Base-by-base conservation (phyloP, 768 basidiomycete genomes). In the Trametes coccinea region DNA sequence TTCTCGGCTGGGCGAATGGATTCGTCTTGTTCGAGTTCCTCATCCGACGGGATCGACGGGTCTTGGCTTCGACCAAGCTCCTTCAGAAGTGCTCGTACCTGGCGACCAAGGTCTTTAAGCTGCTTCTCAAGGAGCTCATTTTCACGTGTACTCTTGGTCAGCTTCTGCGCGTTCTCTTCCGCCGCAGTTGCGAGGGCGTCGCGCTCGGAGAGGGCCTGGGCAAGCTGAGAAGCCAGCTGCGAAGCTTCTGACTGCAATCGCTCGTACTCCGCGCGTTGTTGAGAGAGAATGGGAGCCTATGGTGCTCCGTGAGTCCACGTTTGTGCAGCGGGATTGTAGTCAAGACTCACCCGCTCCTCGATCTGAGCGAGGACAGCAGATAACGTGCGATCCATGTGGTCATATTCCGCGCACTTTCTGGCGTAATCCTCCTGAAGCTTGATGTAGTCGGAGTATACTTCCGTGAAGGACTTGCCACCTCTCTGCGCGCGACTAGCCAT, bases 361-460 rank as follows among this genome's bases (percentile, higher is more conserved):
- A 98, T 92, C 75, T 98, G 92, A 62, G 87, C 86, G 3, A 96
- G 80, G 22, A 98, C 87, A 44, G 87, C 82, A 13, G 86, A 79
- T 51, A 98, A 78, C 0, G 92, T 88, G 31, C 87, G 83, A 51
- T 92, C 90, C 84, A 98, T 88, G 49, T 92, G 85, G 64, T 87
- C 86, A 60, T 89, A 91, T 76, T 98, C 95, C 4, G 85, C 80
- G 53, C 83, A 86, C 74, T 93, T 92, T 72, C 80, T 82, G 17
- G 84, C 82, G 57, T 87, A 86, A 33, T 94, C 90, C 29, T 92
- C 91, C 72, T 97, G 89, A 43, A 95, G 81, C 56, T 85, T 83
- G 39, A 96, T 87, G 66, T 93, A 93, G 70, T 97, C 93, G 14
- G 90, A 83, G 72, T 97, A 98, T 22, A 98, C 88, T 69, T 97